These are phyloP conservation scores for Cercospora zeae-maydis DNA, from an alignment of 2,329 filamentous ascomycete genomes.

Conservation along the genomic window DNA sequence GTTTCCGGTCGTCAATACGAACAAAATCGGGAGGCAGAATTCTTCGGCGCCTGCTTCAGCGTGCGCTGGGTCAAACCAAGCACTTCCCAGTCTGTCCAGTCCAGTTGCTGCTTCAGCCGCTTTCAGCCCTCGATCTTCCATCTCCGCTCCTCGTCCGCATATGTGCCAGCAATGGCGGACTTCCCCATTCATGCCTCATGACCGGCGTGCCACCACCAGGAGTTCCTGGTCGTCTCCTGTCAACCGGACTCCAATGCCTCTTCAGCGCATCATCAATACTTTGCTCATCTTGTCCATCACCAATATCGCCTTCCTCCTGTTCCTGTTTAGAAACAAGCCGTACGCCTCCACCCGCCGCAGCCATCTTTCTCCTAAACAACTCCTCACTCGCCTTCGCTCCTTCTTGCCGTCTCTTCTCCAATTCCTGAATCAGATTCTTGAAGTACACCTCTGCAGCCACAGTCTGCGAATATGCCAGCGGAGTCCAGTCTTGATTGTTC, in stretches of 20 bases:
- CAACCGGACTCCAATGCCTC: slow-evolving; percentile 34
- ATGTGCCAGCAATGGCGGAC: slow-evolving; percentile 22
- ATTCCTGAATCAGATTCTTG: slow-evolving; percentile 69
- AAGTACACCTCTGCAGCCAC: slow-evolving; percentile 83
- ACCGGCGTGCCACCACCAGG: slow-evolving; percentile 21
- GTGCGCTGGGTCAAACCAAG: not conserved
- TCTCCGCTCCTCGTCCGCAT: slow-evolving; percentile 27
- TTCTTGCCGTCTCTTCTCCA: slow-evolving; percentile 58
- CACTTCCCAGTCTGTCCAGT: not conserved
- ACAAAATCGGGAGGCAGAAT: not conserved
- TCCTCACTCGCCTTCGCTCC: slow-evolving; percentile 36
- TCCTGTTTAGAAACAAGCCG: slow-evolving; percentile 26
- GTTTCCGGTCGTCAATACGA: not conserved
- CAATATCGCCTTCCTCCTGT: slow-evolving; percentile 18
- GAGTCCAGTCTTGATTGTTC: slow-evolving; percentile 78
- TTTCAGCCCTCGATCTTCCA: slow-evolving; percentile 11
- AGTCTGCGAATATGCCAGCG: slow-evolving; percentile 76
- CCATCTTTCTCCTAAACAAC: slow-evolving; percentile 29
- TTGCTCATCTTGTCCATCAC: slow-evolving; percentile 26
- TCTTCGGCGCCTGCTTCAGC: not conserved
- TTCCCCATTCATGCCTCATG: slow-evolving; percentile 35
- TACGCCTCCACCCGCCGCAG: slow-evolving; percentile 24
- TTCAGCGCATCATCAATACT: slow-evolving; percentile 31
- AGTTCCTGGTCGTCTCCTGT: slow-evolving; percentile 30
- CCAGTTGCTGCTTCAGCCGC: slow-evolving; percentile 7